Evolutionary conservation across 768 basidiomycete genomes (phyloP).

Genomic region (Boletus subcaerulescens): DNA sequence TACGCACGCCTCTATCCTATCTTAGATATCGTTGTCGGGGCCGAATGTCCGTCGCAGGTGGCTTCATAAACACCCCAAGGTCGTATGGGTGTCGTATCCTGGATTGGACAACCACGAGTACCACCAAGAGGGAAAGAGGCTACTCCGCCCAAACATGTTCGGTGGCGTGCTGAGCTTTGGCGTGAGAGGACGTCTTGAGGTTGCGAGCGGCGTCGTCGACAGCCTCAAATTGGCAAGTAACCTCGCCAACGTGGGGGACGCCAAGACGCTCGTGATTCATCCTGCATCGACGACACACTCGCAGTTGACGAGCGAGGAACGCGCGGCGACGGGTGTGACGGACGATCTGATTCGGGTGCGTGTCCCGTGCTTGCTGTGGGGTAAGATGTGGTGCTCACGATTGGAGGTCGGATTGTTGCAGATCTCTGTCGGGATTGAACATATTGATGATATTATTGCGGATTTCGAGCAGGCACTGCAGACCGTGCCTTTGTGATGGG

Average conservation of each 20-base stretch:
- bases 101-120: constrained; percentile 11
- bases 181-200: not conserved
- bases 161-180: constrained; percentile 19
- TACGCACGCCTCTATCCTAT: constrained; percentile 12
- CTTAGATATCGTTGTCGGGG: not conserved
- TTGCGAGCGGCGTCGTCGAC: constrained; percentile 35
- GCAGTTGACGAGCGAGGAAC: constrained; percentile 62
- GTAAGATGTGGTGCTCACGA: too few species aligned
- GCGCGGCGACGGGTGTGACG: constrained; percentile 63
- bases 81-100: constrained; percentile 17
- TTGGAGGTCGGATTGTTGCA: not conserved
- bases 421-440: constrained; percentile 19
- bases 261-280: constrained; percentile 80
- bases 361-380: not conserved
- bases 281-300: constrained; percentile 77
- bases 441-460: constrained; percentile 16
- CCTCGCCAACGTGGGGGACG: constrained; percentile 47
- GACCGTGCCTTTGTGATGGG: not conserved
- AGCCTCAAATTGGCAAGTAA: constrained; percentile 36
- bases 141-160: constrained; percentile 6
- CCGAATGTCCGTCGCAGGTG: not conserved
- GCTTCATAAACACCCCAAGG: constrained; percentile 10
- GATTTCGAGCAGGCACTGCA: constrained; percentile 13
- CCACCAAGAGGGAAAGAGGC: constrained; percentile 7
- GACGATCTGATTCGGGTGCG: constrained; percentile 69